Evolutionary conservation across 2,329 filamentous ascomycete genomes (phyloP).

Genomic region (Davidsoniella virescens): DNA sequence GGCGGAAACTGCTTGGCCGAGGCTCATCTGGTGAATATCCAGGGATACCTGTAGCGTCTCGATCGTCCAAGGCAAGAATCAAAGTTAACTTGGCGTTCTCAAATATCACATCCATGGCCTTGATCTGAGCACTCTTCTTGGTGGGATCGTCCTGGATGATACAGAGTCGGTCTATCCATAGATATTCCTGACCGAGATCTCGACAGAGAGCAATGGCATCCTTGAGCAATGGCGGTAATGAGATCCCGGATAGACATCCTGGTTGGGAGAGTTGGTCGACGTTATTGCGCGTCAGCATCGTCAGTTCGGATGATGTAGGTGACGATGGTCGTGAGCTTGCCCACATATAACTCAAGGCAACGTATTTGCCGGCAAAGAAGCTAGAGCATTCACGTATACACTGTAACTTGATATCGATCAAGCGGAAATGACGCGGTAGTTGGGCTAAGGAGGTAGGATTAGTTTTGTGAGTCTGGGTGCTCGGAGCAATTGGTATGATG

Average conservation of each 20-base stretch:
- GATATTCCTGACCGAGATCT: not conserved
- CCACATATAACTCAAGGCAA: constrained; percentile 6
- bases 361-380: not conserved
- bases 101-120: constrained; percentile 6
- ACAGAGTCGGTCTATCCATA: constrained; percentile 5
- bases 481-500: not conserved
- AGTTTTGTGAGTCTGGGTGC: not conserved
- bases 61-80: constrained; percentile 2
- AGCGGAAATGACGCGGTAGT: not conserved
- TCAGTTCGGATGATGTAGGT: not conserved
- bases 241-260: not conserved
- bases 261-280: not conserved
- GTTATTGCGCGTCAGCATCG: not conserved
- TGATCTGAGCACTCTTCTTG: not conserved
- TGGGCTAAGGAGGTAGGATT: not conserved
- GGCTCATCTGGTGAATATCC: not conserved
- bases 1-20: not conserved
- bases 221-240: not conserved
- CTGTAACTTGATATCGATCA: constrained; percentile 2
- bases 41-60: not conserved
- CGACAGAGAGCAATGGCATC: not conserved
- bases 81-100: not conserved
- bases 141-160: constrained; percentile 2
- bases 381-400: not conserved
- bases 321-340: not conserved